These are phyloP conservation scores for Aristolochia californica DNA, from an alignment of 164 flowering plant genomes.

Conservation along the genomic window DNA sequence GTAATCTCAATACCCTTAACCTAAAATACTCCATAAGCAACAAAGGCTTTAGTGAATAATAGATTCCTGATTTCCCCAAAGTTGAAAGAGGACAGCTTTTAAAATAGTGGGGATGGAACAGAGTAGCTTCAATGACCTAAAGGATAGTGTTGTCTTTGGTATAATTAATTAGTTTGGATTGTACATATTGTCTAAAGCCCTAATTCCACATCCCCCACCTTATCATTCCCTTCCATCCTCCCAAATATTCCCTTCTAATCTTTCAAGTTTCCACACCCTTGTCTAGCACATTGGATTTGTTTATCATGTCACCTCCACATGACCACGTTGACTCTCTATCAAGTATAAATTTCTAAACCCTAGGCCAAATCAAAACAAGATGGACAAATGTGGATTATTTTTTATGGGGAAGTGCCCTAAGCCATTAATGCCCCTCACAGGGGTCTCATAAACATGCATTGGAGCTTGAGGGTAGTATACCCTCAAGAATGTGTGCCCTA, in stretches of 20 bases:
- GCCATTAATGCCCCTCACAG: slow-evolving; percentile 17
- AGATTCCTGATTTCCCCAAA: not conserved
- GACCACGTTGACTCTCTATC: slow-evolving; percentile 16
- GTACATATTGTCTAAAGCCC: slow-evolving; percentile 13
- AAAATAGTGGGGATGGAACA: not conserved
- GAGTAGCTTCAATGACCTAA: slow-evolving; percentile 35
- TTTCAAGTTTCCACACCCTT: slow-evolving; percentile 32
- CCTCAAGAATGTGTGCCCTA: slow-evolving; percentile 1
- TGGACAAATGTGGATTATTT: slow-evolving; percentile 8
- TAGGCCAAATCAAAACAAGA: slow-evolving; percentile 27
- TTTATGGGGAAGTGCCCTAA: slow-evolving; percentile 24
- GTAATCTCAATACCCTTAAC: no score
- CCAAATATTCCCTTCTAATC: slow-evolving; percentile 67
- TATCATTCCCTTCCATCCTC: slow-evolving; percentile 68
- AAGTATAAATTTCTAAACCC: slow-evolving; percentile 32
- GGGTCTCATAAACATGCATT: not conserved
- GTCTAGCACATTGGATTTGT: slow-evolving; percentile 31
- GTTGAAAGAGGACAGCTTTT: not conserved
- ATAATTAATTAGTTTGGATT: slow-evolving; percentile 34
- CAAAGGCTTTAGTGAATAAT: not conserved
- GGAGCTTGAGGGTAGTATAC: not conserved
- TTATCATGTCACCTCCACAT: slow-evolving; percentile 49
- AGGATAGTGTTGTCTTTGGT: slow-evolving; percentile 11
- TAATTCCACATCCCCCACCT: slow-evolving; percentile 29
- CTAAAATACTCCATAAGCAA: no score